Evolutionary conservation across 306 rosid species (phyloP), one percentile per base, ranked within the genome.

Genomic region (Rosa multiflora): DNA sequence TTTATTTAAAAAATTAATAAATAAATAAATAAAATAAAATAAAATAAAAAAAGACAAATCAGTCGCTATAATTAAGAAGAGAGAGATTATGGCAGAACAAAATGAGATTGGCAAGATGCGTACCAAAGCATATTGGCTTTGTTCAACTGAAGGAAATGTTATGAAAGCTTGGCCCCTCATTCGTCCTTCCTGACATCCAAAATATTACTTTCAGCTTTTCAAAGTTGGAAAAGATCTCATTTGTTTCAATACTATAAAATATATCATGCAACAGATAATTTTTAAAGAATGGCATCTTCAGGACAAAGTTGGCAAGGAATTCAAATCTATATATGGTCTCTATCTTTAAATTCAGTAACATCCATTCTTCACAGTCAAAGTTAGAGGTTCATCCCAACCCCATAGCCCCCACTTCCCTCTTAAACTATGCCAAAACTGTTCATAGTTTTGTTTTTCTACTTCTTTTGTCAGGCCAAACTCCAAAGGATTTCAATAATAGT

Each of bases 151-250:
- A 55, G 99, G 98, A 83, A 95, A 91, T 72, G 98, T 95, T 83
- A 95, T 68, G 81, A 95, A 95, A 3, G 98, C 97, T 89, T 95
- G 99, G 70, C 97, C 98, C 84, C 94, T 91, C 99, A 95, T 95
- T 86, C 98, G 88, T 85, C 99, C 98, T 86, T 92, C 99, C 99
- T 92, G 95, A 83, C 82, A 92, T 81, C 75, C 69, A 81, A 64
- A 59, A 59, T 35, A 10, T 17, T 18, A 56, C 52, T 26, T 47
- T 58, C 55, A 61, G 29, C 29, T 75, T 42, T 42, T 44, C 39
- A 58, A 10, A 8, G 26, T 59, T 61, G 68, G 58, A 59, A 61
- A 61, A 1, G 14, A 52, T 29, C 35, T 32, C 69, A 44, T 11
- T 23, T 58, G 14, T 56, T 39, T n/a, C 52, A 73, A n/a, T n/a